phyloP scores from a whole-genome alignment of 2,329 filamentous ascomycete species.

The Aureobasidium sp. region DNA sequence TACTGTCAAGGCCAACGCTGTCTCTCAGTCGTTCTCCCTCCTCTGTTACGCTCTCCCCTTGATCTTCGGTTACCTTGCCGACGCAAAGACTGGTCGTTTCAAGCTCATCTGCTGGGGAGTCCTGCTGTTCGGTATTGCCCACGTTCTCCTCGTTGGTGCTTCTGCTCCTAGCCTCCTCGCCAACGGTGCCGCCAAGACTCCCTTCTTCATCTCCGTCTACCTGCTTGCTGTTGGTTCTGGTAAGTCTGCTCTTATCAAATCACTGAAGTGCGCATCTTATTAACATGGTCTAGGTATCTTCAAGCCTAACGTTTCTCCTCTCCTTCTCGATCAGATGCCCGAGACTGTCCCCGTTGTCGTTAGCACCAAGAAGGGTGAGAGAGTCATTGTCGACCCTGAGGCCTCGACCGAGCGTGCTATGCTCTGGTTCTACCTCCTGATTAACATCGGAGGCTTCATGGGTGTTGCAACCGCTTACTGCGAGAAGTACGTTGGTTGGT shows the following conservation, averaged over 20 bases:
- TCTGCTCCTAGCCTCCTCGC: constrained; percentile 25
- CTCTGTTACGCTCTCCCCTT: constrained; percentile 54
- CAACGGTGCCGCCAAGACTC: constrained; percentile 30
- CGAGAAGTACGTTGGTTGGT: constrained; percentile 57
- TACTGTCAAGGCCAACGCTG: constrained; percentile 46
- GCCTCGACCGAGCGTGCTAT: constrained; percentile 41
- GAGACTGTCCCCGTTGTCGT: constrained; percentile 34
- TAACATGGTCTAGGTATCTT: constrained; percentile 43
- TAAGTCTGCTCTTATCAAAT: constrained; percentile 35
- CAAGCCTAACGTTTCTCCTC: constrained; percentile 63
- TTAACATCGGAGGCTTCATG: constrained; percentile 65
- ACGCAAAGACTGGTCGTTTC: constrained; percentile 37
- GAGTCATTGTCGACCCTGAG: constrained; percentile 40
- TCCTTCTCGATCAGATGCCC: constrained; percentile 41
- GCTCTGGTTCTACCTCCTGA: constrained; percentile 62
- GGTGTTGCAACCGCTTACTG: constrained; percentile 60
- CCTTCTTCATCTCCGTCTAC: constrained; percentile 37
- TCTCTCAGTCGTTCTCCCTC: constrained; percentile 50
- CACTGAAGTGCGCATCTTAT: neutral
- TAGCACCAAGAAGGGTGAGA: constrained; percentile 34
- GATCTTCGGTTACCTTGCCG: constrained; percentile 38
- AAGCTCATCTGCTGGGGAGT: constrained; percentile 35
- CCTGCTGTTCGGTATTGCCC: constrained; percentile 33
- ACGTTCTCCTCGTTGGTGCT: constrained; percentile 27
- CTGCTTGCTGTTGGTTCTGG: constrained; percentile 33